Percentiles rank a stretch among this genome's conserved stretches.
Evolutionary conservation across 1,284 basidiomycete genomes (phyloP).

Genomic region (Leccinum pachyderme): DNA sequence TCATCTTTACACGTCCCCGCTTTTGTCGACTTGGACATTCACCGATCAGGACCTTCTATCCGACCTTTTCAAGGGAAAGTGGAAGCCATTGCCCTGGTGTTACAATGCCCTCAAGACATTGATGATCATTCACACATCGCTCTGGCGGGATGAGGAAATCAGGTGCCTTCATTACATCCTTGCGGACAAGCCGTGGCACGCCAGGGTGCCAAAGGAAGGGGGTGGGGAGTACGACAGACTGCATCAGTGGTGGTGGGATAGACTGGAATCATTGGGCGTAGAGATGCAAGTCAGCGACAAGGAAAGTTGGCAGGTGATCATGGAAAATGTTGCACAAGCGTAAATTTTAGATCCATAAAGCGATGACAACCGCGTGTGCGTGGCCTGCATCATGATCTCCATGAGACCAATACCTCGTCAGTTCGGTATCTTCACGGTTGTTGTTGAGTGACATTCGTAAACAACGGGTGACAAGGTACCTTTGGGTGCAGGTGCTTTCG

Average conservation of each 20-base stretch:
- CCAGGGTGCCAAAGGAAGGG: conserved; percentile 35
- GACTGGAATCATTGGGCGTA: conserved; percentile 50
- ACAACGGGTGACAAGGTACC: conserved; percentile 45
- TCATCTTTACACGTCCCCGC: conserved; percentile 67
- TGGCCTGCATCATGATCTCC: conserved; percentile 60
- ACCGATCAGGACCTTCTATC: conserved; percentile 93
- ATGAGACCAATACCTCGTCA: conserved; percentile 86
- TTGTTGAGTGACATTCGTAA: conserved; percentile 4
- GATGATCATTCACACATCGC: conserved; percentile 59
- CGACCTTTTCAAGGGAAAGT: conserved; percentile 73
- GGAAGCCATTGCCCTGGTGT: conserved; percentile 74
- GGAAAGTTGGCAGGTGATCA: conserved; percentile 52
- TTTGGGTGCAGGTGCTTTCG: conserved; percentile 87
- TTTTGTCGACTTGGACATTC: conserved; percentile 73
- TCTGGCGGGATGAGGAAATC: conserved; percentile 81
- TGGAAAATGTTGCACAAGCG: conserved; percentile 43
- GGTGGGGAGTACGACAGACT: conserved; percentile 46
- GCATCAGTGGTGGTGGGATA: conserved; percentile 78
- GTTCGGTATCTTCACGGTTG: conserved; percentile 72
- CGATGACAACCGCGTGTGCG: background rate
- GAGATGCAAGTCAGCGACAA: conserved; percentile 47
- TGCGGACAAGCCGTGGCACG: conserved; percentile 74
- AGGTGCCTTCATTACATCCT: conserved; percentile 76
- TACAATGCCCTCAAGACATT: conserved; percentile 88
- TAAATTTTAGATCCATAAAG: background rate